phyloP scores from a whole-genome alignment of 495 filamentous ascomycete genomes.

The Talaromyces nanjingensis region DNA sequence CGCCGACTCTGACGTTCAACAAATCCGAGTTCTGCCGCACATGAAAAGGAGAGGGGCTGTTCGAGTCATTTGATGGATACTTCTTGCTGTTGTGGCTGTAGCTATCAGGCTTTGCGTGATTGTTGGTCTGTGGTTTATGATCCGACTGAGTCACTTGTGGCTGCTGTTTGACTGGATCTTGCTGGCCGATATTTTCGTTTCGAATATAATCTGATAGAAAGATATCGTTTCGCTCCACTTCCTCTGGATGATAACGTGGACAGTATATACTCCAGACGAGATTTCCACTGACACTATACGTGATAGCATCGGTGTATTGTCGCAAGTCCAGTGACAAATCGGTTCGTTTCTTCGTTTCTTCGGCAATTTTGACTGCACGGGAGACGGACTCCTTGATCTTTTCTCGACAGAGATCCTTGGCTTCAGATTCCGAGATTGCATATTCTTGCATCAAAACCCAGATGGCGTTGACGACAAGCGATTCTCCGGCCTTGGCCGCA shows the following conservation, averaged over 20 bases:
- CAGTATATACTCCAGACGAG: slow-evolving; percentile 3
- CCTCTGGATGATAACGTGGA: background rate
- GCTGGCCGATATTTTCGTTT: background rate
- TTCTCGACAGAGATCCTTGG: background rate
- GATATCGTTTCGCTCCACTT: background rate
- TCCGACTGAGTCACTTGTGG: background rate
- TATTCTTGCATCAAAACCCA: slow-evolving; percentile 5
- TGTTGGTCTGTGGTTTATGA: background rate
- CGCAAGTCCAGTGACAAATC: background rate
- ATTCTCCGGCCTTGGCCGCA: background rate
- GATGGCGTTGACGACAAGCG: background rate
- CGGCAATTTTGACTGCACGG: background rate
- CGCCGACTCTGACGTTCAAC: background rate
- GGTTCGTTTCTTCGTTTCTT: background rate
- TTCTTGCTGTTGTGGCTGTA: background rate
- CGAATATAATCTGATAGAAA: background rate
- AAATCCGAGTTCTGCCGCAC: background rate
- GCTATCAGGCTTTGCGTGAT: background rate
- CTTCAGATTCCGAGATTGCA: background rate
- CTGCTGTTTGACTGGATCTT: background rate
- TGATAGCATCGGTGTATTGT: background rate
- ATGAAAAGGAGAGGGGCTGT: background rate
- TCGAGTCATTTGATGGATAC: background rate
- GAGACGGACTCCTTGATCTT: slow-evolving; percentile 1
- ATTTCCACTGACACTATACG: slow-evolving; percentile 3